phyloP scores from a whole-genome alignment of 2,329 filamentous ascomycete genomes.

The Domatiomyces globalis region DNA sequence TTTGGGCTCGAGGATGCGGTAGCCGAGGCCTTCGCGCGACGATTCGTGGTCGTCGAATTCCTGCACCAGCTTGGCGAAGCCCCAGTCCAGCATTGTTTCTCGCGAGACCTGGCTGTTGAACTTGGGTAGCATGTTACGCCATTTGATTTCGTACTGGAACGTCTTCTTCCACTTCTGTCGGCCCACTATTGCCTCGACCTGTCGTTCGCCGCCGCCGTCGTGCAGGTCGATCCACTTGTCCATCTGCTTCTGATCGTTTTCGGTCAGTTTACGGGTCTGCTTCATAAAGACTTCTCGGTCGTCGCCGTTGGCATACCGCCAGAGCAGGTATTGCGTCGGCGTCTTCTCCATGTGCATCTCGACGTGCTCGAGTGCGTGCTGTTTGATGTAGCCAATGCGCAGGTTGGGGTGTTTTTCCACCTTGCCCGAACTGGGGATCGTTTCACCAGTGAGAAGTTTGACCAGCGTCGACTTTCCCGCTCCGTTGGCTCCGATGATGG shows the following conservation, averaged over 20 bases:
- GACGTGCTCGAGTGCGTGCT: conserved; percentile 96
- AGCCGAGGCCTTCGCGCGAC: conserved; percentile 94
- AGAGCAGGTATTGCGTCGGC: conserved; percentile 95
- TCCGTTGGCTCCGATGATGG: conserved; percentile 94
- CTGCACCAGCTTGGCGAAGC: conserved; percentile 86
- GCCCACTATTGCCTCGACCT: conserved; percentile 80
- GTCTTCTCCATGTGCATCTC: conserved; percentile 99
- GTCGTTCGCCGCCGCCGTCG: conserved; percentile 63
- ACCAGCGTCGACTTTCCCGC: conserved; percentile 97
- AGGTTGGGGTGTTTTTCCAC: conserved; percentile 98
- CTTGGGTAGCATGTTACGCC: conserved; percentile 77
- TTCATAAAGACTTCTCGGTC: conserved; percentile 96
- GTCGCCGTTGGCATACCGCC: conserved; percentile 94
- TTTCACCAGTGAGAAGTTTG: conserved; percentile 89
- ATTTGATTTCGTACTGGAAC: conserved; percentile 44
- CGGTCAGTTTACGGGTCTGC: conserved; percentile 81
- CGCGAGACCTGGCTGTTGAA: conserved; percentile 84
- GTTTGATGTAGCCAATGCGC: conserved; percentile 98
- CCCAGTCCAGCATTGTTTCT: conserved; percentile 72
- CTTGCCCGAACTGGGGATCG: conserved; percentile 65
- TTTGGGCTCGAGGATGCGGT: conserved; percentile 81
- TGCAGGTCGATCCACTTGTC: conserved; percentile 74
- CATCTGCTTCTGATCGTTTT: conserved; percentile 77
- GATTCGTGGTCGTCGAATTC: conserved; percentile 98
- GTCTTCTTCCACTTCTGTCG: conserved; percentile 98